These are phyloP conservation scores for Leishmania turanica DNA, from an alignment of 208 protist genomes.

Conservation along the genomic window DNA sequence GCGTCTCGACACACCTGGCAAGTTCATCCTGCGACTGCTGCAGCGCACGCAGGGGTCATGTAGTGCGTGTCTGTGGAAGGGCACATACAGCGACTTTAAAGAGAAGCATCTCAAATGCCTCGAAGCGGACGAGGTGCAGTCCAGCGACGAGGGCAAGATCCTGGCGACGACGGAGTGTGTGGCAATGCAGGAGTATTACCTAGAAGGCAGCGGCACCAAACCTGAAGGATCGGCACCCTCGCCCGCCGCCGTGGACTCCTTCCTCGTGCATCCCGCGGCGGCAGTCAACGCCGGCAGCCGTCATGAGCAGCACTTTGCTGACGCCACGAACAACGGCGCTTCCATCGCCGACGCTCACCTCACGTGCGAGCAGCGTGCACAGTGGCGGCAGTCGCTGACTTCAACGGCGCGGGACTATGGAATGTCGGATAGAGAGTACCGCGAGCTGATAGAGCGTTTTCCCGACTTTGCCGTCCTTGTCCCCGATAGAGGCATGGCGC, in stretches of 20 bases:
- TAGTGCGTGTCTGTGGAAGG: conserved; percentile 58
- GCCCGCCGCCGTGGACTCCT: not conserved
- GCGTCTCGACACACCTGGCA: conserved; percentile 30
- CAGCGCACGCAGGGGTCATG: conserved; percentile 45
- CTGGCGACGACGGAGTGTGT: conserved; percentile 10
- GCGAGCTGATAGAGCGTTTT: conserved; percentile 40
- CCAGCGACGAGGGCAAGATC: not conserved
- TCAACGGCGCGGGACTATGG: conserved; percentile 37
- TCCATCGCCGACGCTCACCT: not conserved
- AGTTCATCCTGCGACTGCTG: conserved; percentile 51
- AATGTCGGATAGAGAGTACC: conserved; percentile 44
- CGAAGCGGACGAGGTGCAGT: conserved; percentile 13
- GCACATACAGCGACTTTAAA: conserved; percentile 55
- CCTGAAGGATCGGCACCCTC: not conserved
- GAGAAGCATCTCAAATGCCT: conserved; percentile 44
- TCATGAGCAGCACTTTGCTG: not conserved
- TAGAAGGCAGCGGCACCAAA: conserved; percentile 19
- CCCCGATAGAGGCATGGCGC: conserved; percentile 5
- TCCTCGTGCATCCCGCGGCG: not conserved
- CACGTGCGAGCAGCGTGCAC: conserved; percentile 14
- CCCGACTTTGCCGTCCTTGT: conserved; percentile 40
- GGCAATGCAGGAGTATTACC: conserved; percentile 49
- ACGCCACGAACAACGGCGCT: conserved; percentile 9
- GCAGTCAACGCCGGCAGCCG: not conserved
- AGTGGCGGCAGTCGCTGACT: conserved; percentile 31